These are phyloP conservation scores for Lactarius akahatsu DNA, from an alignment of 768 basidiomycete species.

Conservation along the genomic window DNA sequence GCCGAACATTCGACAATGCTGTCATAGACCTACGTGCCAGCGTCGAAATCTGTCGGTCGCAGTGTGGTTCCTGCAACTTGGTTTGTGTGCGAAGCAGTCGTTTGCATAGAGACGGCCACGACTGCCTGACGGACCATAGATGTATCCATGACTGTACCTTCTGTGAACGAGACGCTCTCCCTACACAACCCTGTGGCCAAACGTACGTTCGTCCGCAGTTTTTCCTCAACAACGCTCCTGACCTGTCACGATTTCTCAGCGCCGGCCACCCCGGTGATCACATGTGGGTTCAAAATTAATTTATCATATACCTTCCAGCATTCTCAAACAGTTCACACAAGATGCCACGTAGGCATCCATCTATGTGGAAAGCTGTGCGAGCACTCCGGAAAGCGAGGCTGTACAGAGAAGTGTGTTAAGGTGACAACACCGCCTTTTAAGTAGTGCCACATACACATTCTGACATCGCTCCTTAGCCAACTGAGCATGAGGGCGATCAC, in stretches of 20 bases:
- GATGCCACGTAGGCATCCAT: constrained; percentile 46
- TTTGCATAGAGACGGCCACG: constrained; percentile 46
- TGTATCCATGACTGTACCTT: constrained; percentile 48
- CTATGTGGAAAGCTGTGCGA: constrained; percentile 53
- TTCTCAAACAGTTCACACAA: constrained; percentile 28
- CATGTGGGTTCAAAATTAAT: constrained; percentile 44
- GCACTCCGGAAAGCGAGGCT: constrained; percentile 47
- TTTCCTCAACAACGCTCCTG: too few species aligned
- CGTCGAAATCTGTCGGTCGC: constrained; percentile 49
- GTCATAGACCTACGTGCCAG: constrained; percentile 46
- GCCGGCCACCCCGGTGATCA: constrained; percentile 57
- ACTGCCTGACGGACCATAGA: constrained; percentile 50
- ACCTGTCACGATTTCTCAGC: constrained; percentile 33
- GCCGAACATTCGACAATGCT: constrained; percentile 43
- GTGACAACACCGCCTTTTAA: constrained; percentile 41
- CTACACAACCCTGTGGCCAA: constrained; percentile 42
- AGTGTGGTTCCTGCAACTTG: constrained; percentile 49
- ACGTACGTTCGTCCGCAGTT: constrained; percentile 39
- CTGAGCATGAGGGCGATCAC: constrained; percentile 42
- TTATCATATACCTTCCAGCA: not conserved
- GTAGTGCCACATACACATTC: constrained; percentile 1
- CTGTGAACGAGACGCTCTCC: constrained; percentile 35
- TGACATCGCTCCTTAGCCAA: not conserved
- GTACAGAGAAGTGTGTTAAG: constrained; percentile 32
- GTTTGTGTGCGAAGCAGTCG: constrained; percentile 45